Conservation (phyloP, 768 basidiomycete species). For the Roridomyces roridus region DNA sequence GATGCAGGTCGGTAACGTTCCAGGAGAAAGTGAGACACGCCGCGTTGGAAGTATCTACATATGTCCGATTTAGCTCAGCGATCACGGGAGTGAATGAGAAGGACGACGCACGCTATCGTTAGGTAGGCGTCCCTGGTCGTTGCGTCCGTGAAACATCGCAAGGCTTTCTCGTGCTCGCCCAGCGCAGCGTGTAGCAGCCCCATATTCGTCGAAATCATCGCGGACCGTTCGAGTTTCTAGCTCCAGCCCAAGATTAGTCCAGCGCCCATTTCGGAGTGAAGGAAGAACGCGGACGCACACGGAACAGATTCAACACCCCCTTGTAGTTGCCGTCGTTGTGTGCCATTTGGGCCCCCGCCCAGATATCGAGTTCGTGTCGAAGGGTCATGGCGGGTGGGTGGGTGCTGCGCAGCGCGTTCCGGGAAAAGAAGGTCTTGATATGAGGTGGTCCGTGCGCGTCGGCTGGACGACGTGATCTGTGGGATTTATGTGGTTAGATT, state of each 20-base stretch:
- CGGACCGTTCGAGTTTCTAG: not conserved
- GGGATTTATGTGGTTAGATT: too few relatives aligned
- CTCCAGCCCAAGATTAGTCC: not conserved
- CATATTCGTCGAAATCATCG: constrained; percentile 10
- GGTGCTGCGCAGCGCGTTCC: too few relatives aligned
- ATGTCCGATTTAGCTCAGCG: not conserved
- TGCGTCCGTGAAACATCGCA: constrained; percentile 13
- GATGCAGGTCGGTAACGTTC: constrained; percentile 7
- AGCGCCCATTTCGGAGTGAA: not conserved
- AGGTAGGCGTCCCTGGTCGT: constrained; percentile 5
- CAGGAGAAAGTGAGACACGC: constrained; percentile 15
- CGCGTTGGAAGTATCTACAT: constrained; percentile 19
- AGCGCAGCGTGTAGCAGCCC: constrained; percentile 9
- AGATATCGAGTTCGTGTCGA: constrained; percentile 4
- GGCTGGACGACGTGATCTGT: too few relatives aligned
- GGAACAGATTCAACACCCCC: not conserved
- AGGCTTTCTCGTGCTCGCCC: constrained; percentile 15
- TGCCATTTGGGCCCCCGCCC: constrained; percentile 1
- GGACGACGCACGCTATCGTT: constrained; percentile 6
- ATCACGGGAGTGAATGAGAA: too few relatives aligned
- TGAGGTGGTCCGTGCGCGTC: too few relatives aligned
- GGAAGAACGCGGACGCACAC: not conserved
- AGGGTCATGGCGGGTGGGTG: constrained; percentile 9
- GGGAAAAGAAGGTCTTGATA: too few relatives aligned
- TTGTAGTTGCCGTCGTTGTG: not conserved